Conservation (phyloP, 2,329 filamentous ascomycete genomes). For the Xylariaceae sp. region DNA sequence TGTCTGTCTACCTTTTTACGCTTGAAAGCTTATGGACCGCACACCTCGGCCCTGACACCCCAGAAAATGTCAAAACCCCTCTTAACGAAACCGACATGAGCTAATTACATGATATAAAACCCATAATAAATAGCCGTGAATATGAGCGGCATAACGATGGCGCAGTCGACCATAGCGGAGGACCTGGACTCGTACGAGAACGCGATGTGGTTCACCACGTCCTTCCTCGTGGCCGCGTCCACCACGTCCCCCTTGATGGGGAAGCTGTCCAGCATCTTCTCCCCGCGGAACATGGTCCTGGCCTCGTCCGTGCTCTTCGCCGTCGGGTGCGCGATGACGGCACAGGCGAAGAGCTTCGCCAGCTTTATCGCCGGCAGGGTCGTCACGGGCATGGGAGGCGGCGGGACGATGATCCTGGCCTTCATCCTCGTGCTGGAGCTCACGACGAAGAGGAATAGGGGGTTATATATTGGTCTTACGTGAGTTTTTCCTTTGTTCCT, state of each 20-base stretch:
- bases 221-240: constrained; percentile 62
- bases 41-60: too few relatives aligned
- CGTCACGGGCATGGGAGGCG: constrained; percentile 62
- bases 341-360: constrained; percentile 51
- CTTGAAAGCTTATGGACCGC: too few relatives aligned
- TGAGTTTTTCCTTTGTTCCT: constrained; percentile 15
- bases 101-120: background rate
- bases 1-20: too few relatives aligned
- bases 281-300: constrained; percentile 60
- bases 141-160: constrained; percentile 76
- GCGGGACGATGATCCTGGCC: constrained; percentile 66
- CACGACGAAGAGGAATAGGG: constrained; percentile 59
- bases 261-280: constrained; percentile 68
- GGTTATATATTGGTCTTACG: constrained; percentile 67
- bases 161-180: constrained; percentile 68
- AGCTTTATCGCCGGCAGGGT: constrained; percentile 65
- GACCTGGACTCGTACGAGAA: constrained; percentile 69
- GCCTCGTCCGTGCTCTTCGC: constrained; percentile 53
- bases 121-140: constrained; percentile 52
- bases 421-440: constrained; percentile 75
- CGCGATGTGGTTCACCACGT: constrained; percentile 75
- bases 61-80: too few relatives aligned
- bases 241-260: constrained; percentile 64
- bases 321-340: constrained; percentile 59
- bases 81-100: too few relatives aligned